These are phyloP conservation scores for Euphorbia celastroides DNA, from an alignment of 441 rosid genomes.

Conservation along the genomic window DNA sequence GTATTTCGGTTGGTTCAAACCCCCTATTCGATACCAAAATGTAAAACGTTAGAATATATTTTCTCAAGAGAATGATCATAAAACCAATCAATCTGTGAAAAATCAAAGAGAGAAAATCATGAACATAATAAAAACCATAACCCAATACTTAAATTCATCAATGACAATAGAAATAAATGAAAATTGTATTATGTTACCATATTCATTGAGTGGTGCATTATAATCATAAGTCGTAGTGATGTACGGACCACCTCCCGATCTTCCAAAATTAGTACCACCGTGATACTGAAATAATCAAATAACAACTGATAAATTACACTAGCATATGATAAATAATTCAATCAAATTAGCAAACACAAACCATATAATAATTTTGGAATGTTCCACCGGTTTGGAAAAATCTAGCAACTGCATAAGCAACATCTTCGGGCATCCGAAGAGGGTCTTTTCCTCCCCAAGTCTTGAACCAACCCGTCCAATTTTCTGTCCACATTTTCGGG, in stretches of 20 bases:
- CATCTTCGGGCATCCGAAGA: slow-evolving; percentile 56
- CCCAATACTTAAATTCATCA: too few relatives aligned
- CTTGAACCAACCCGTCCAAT: slow-evolving; percentile 68
- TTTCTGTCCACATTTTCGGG: slow-evolving; percentile 79
- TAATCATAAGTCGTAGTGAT: slow-evolving; percentile 64
- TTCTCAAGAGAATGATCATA: too few relatives aligned
- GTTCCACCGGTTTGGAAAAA: slow-evolving; percentile 64
- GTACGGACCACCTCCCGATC: slow-evolving; percentile 68
- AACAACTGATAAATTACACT: too few relatives aligned
- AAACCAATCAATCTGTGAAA: too few relatives aligned
- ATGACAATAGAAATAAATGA: background rate
- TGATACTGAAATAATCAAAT: slow-evolving; percentile 39
- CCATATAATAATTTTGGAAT: slow-evolving; percentile 76
- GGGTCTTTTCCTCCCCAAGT: slow-evolving; percentile 59
- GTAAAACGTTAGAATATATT: background rate
- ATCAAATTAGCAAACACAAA: background rate
- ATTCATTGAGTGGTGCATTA: slow-evolving; percentile 71
- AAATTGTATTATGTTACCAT: slow-evolving; percentile 28
- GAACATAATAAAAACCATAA: too few relatives aligned
- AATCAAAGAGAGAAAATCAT: too few relatives aligned
- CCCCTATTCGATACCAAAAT: background rate
- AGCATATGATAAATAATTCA: background rate
- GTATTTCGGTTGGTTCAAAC: slow-evolving; percentile 6
- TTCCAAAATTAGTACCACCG: slow-evolving; percentile 80
- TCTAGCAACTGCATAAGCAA: slow-evolving; percentile 58